Conservation (phyloP, 305 asterid species). For the Andrographis paniculata region DNA sequence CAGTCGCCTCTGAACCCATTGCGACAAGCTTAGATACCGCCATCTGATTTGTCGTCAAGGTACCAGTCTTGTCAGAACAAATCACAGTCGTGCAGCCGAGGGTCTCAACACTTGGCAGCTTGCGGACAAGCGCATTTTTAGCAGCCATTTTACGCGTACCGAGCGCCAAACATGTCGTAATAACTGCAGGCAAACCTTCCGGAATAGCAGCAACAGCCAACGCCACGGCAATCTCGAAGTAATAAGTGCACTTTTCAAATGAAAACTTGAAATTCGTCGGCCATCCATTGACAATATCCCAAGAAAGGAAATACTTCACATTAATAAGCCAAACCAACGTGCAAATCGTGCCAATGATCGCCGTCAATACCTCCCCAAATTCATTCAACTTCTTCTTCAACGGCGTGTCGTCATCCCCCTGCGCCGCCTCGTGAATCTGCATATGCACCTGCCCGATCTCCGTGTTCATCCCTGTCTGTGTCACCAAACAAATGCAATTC, state of each 20-base stretch:
- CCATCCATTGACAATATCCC: slow-evolving; percentile 35
- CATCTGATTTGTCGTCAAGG: not conserved
- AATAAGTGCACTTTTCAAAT: slow-evolving; percentile 63
- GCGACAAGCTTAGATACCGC: not conserved
- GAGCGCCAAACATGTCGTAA: not conserved
- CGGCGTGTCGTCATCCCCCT: not conserved
- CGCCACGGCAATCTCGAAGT: slow-evolving; percentile 71
- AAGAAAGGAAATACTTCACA: not conserved
- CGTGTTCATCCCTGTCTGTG: not conserved
- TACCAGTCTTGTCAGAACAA: not conserved
- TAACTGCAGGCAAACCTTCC: slow-evolving; percentile 1
- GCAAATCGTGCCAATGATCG: not conserved
- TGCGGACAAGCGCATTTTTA: not conserved
- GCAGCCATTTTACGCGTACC: not conserved
- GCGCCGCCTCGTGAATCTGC: not conserved
- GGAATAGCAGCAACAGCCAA: slow-evolving; percentile 48
- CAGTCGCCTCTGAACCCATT: not conserved
- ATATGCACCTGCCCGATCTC: not conserved
- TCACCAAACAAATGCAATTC: not conserved
- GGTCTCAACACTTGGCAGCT: slow-evolving; percentile 1
- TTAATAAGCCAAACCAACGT: not conserved
- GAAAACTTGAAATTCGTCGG: slow-evolving; percentile 58
- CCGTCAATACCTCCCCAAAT: not conserved
- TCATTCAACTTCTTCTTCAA: slow-evolving; percentile 3
- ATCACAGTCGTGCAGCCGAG: not conserved